Evolutionary conservation across 371 early-diverging fungal genomes (phyloP), one percentile per base, ranked within the genome.

Genomic region (Apophysomyces variabilis): DNA sequence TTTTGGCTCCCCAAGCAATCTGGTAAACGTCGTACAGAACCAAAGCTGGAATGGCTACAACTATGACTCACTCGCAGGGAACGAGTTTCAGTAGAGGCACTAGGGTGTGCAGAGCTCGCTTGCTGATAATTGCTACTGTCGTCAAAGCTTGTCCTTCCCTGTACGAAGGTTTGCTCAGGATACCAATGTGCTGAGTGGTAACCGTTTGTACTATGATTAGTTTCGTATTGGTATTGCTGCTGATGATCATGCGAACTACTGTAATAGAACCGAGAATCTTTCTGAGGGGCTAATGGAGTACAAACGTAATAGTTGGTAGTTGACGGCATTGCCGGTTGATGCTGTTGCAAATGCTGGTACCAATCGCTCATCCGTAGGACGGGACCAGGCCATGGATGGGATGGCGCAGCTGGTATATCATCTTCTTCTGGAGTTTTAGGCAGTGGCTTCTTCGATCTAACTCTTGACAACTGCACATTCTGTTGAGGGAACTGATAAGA

Each of bases 381-480:
- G 18, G 54, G 41, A 11, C 41, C 35, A 9, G 11, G 9, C 54
- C 54, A 50, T 21, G 54, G 9, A 21, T 16, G 21, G 5, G 54
- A 18, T 21, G 54, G 21, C 21, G 21, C 21, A 16, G 18, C 21
- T 11, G 16, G 21, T 50, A 0, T 9, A 21, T 50, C 5, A 21
- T 50, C 54, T 21, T 50, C 54, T 21, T 50, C 54, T 18, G 54
- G 54, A 9, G 54, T 50, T 11, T 50, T 50, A 0, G 54, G 54
- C 5, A 50, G 54, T 5, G 54, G 54, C 21, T 50, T 50, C 11
- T 50, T 50, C 9, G 54, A 50, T 21, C 54, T 50, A 26, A 50
- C 54, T 11, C 21, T 50, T 21, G 54, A 21, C 21, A 50, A 4
- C 0, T 50, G 21, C 21, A 21, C 21, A 7, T 3, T 50, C 11